Conservation (phyloP, 2,329 filamentous ascomycete genomes). For the Chrysoporthe austroafricana region DNA sequence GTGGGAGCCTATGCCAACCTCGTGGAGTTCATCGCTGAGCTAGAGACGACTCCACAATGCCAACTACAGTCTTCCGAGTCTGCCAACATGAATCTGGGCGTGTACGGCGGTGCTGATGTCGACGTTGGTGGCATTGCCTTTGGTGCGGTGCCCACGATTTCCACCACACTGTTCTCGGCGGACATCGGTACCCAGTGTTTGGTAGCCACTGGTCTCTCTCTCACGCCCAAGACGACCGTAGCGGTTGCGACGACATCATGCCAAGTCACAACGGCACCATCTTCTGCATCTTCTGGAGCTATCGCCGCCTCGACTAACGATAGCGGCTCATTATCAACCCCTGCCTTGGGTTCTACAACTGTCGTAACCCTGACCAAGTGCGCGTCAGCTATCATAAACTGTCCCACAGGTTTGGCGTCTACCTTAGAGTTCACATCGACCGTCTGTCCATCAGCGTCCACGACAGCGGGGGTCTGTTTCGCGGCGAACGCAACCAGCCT, state of each 20-base stretch:
- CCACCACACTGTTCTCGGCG: slow-evolving; percentile 20
- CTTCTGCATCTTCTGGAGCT: background rate
- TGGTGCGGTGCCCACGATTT: slow-evolving; percentile 18
- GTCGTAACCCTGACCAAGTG: slow-evolving; percentile 16
- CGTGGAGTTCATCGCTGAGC: slow-evolving; percentile 21
- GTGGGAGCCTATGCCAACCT: slow-evolving; percentile 22
- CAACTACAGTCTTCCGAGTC: slow-evolving; percentile 15
- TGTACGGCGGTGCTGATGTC: slow-evolving; percentile 10
- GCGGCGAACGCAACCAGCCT: slow-evolving; percentile 2
- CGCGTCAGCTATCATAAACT: slow-evolving; percentile 16
- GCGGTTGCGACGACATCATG: background rate
- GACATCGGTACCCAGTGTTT: slow-evolving; percentile 20
- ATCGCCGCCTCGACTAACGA: background rate
- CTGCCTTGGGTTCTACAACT: background rate
- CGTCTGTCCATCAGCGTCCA: slow-evolving; percentile 1
- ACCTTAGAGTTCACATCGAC: slow-evolving; percentile 13
- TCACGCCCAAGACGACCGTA: background rate
- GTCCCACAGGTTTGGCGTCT: slow-evolving; percentile 13
- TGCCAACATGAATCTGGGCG: slow-evolving; percentile 20
- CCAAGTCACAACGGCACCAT: background rate
- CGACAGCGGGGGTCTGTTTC: background rate
- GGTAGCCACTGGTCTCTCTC: background rate
- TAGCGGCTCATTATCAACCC: no score
- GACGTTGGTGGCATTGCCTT: background rate
- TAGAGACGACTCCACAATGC: slow-evolving; percentile 4